phyloP scores from a whole-genome alignment of 2,329 filamentous ascomycete genomes.

The Aspergillus luchuensis region DNA sequence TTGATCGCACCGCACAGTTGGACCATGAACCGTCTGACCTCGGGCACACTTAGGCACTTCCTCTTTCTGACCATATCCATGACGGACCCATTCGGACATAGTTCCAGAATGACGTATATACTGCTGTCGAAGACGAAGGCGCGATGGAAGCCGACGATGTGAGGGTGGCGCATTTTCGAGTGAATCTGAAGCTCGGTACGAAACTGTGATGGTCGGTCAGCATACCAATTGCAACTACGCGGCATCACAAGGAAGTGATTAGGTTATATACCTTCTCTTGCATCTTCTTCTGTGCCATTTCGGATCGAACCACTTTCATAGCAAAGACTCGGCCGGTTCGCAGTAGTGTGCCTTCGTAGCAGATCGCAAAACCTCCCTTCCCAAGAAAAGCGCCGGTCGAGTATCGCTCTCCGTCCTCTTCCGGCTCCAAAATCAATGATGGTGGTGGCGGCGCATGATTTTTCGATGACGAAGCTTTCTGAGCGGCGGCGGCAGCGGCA shows the following conservation, averaged over 20 bases:
- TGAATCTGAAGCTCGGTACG: slow-evolving; percentile 91
- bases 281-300: slow-evolving; percentile 55
- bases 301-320: slow-evolving; percentile 54
- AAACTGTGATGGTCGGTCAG: slow-evolving; percentile 52
- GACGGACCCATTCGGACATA: slow-evolving; percentile 92
- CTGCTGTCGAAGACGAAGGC: slow-evolving; percentile 87
- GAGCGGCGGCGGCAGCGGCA: slow-evolving; percentile 27
- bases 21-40: slow-evolving; percentile 89
- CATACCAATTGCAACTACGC: neutral
- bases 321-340: slow-evolving; percentile 50
- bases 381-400: slow-evolving; percentile 50
- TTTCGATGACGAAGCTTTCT: slow-evolving; percentile 40
- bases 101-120: slow-evolving; percentile 90
- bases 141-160: slow-evolving; percentile 92
- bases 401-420: slow-evolving; percentile 48
- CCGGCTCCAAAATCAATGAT: slow-evolving; percentile 48
- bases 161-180: slow-evolving; percentile 94
- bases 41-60: slow-evolving; percentile 86
- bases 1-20: slow-evolving; percentile 97
- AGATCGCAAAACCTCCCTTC: slow-evolving; percentile 55
- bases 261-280: slow-evolving; percentile 48
- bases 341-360: slow-evolving; percentile 50
- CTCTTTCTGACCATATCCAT: slow-evolving; percentile 97
- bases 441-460: slow-evolving; percentile 52
- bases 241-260: too few species aligned